Conservation (phyloP, 2,329 filamentous ascomycete genomes). For the Zymoseptoria brevis region DNA sequence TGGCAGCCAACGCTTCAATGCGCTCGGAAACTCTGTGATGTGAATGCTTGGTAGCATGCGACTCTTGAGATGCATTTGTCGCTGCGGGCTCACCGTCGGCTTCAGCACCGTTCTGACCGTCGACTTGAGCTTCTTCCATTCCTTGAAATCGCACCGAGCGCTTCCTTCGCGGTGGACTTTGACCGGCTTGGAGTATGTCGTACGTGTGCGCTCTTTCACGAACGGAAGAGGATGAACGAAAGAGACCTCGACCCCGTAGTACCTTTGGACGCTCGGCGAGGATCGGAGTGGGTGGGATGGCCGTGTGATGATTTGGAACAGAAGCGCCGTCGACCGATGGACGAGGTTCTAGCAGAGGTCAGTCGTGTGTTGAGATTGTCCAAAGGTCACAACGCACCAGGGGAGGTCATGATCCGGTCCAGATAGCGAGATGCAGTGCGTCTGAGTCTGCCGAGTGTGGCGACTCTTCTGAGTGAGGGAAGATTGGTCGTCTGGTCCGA, state of each 20-base stretch:
- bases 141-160: conserved; percentile 23
- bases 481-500: background rate
- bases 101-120: background rate
- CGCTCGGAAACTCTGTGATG: conserved; percentile 5
- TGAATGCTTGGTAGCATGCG: conserved; percentile 2
- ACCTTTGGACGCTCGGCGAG: conserved; percentile 2
- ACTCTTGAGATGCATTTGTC: conserved; percentile 2
- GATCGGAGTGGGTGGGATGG: conserved; percentile 14
- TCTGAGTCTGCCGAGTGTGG: conserved; percentile 5
- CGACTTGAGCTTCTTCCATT: background rate
- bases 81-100: background rate
- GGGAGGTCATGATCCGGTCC: conserved; percentile 1
- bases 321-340: conserved; percentile 14
- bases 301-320: conserved; percentile 17
- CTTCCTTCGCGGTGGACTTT: conserved; percentile 12
- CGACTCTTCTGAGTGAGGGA: background rate
- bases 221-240: conserved; percentile 8
- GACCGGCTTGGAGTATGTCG: background rate
- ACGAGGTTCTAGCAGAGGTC: background rate
- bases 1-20: conserved; percentile 17
- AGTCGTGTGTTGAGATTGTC: background rate
- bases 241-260: background rate
- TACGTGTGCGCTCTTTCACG: background rate
- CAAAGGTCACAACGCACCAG: conserved; percentile 3
- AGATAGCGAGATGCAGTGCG: conserved; percentile 13